Evolutionary conservation across 2,329 filamentous ascomycete genomes (phyloP), one percentile per base, ranked within the genome.

Genomic region (Apiospora koreana): DNA sequence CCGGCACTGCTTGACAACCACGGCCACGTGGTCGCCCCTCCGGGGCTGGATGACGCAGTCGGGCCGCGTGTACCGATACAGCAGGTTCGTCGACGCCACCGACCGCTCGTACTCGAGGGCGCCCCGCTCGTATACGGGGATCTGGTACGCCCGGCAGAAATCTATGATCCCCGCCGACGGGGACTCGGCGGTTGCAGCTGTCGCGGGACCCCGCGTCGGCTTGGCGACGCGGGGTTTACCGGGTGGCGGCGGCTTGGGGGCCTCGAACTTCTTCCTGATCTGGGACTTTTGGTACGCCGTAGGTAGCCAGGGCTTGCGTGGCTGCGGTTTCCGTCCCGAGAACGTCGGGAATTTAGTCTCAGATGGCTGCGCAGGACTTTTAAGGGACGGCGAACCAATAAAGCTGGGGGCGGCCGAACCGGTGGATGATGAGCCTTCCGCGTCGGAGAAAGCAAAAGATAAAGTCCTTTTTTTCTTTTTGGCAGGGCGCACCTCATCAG

Each of bases 11-110:
- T 42, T 66, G 70, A 78, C 68, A 12, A 75, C 71, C 1, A 42
- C 46, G 54, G 70, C 67, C 1, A 78, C 77, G 2, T 78, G 71
- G 2, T 28, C 3, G 8, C 23, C 14, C 12, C 35, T 71, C 18
- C 2, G 77, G 77, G 77, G 77, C 65, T 76, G 76, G 6, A 78
- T 71, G 0, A 79, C 77, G 65, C 70, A 74, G 18, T 48, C 69
- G 3, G 77, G 77, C 16, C 77, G 65, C 0, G 75, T 68, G 71
- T 76, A 79, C 18, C 77, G 76, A 69, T 73, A 76, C 3, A 79
- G 58, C 10, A 77, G 76, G 66, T 79, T 79, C 8, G 76, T 70
- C 18, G 69, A 73, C 42, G 75, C 75, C n/a, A 79, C 72, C 6
- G 74, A 67, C 0, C 69, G 73, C 23, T 76, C 74, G 67, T 78